Evolutionary conservation across 768 basidiomycete species (phyloP).

Genomic region (Mycena crocata): DNA sequence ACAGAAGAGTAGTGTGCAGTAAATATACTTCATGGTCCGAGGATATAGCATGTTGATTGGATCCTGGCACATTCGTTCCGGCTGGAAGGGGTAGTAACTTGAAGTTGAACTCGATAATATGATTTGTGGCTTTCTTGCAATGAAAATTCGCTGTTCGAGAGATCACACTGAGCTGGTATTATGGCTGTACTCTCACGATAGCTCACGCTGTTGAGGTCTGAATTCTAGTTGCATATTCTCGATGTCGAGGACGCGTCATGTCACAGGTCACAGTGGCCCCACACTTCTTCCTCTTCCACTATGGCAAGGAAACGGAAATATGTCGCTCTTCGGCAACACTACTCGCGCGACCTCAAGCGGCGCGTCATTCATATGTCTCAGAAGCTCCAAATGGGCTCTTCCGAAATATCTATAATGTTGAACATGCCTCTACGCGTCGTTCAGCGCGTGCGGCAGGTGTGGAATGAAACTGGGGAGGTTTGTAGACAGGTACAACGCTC

Average conservation of each 20-base stretch:
- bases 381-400: slow-evolving; percentile 25
- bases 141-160: no score
- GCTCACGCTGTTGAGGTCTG: no score
- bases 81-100: no score
- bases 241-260: neutral
- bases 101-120: no score
- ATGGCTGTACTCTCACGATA: no score
- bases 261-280: slow-evolving; percentile 1
- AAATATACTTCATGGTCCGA: no score
- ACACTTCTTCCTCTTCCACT: neutral
- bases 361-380: slow-evolving; percentile 34
- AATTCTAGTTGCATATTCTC: no score
- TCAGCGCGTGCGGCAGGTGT: slow-evolving; percentile 31
- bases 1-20: no score
- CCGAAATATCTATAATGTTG: slow-evolving; percentile 32
- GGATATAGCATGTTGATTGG: no score
- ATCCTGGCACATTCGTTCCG: no score
- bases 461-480: slow-evolving; percentile 34
- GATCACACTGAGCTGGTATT: no score
- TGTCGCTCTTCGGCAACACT: slow-evolving; percentile 28
- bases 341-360: slow-evolving; percentile 36
- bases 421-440: slow-evolving; percentile 39
- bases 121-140: no score
- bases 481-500: slow-evolving; percentile 17
- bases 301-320: slow-evolving; percentile 1